Base-by-base conservation (phyloP, 1,284 basidiomycete species). In the Anthracocystis setariae region DNA sequence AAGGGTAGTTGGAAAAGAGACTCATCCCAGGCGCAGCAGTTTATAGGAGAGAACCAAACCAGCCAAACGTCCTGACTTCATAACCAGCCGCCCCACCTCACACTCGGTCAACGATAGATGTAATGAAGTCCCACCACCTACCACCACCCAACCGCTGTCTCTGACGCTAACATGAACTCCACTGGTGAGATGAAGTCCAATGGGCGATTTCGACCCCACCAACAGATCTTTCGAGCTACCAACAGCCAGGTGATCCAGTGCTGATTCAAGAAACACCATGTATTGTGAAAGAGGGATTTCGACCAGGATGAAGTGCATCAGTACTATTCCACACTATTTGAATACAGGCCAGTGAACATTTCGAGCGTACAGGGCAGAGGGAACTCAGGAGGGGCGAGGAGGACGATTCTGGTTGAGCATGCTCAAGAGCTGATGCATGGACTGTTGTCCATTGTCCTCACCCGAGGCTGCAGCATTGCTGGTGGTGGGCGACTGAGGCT, bases 381-480 rank as follows among this genome's bases (percentile, higher is more conserved):
- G 24, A 17, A 17, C n/a, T 54, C 32, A 66, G 17, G 63, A 56
- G 13, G 61, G 67, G 21, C 49, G 64, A 50, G 64, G 64, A 23
- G 64, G 58, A n/a, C 61, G 47, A 25, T 70, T 70, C 44, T 70
- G 67, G 42, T 57, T 64, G 39, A 70, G 61, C 67, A 70, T 70
- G 40, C 49, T 65, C 29, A 70, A 33, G n/a, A 70, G 62, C 39
- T 70, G 67, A 24, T 70, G 67, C 45, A 70, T 55, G 4, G 67
- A 70, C 29, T 70, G 67, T 38, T 70, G 67, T 35, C 67, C 67
- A 23, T 60, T 59, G 40, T 59, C 57, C 38, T 57, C 47, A n/a
- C 55, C 48, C 0, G 51, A 43, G 29, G 51, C 45, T 2, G 48
- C 33, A 23, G 57, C 45, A 24, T 55, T 48, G 15, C 52, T 15